A percentile compares a stretch with the other conserved stretches of the same genome.
These are phyloP conservation scores for Trypanosoma caninum DNA, from an alignment of 208 protist species.

Conservation along the genomic window DNA sequence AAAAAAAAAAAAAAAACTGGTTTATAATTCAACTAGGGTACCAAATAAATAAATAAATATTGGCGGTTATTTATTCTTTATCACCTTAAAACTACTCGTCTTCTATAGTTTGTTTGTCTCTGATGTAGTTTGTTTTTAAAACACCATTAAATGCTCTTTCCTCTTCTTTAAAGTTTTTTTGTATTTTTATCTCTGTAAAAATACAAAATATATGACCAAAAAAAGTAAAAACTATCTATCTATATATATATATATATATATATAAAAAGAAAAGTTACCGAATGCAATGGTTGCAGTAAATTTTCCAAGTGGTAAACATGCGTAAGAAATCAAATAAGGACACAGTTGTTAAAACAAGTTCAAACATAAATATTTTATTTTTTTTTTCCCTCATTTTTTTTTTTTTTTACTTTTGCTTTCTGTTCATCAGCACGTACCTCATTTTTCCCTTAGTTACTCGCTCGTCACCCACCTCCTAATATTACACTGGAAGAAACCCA, in stretches of 20 bases:
- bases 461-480: too few relatives aligned
- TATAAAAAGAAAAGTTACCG: background rate
- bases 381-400: background rate
- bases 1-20: too few relatives aligned
- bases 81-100: too few relatives aligned
- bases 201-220: conserved; percentile 2
- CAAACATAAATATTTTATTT: background rate
- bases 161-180: too few relatives aligned
- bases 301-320: background rate
- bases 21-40: too few relatives aligned
- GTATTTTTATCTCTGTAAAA: background rate
- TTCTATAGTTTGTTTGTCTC: too few relatives aligned
- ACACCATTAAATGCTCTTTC: too few relatives aligned
- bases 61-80: too few relatives aligned
- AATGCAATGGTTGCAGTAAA: background rate
- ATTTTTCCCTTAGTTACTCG: too few relatives aligned
- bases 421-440: too few relatives aligned
- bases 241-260: conserved; percentile 14
- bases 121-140: too few relatives aligned
- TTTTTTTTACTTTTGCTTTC: background rate
- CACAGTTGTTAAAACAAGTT: background rate
- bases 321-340: background rate
- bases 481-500: conserved; percentile 61
- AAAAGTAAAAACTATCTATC: conserved; percentile 1
- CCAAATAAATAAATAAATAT: too few relatives aligned